phyloP scores from a whole-genome alignment of 129 eudicot species.

The Flaveria robusta region DNA sequence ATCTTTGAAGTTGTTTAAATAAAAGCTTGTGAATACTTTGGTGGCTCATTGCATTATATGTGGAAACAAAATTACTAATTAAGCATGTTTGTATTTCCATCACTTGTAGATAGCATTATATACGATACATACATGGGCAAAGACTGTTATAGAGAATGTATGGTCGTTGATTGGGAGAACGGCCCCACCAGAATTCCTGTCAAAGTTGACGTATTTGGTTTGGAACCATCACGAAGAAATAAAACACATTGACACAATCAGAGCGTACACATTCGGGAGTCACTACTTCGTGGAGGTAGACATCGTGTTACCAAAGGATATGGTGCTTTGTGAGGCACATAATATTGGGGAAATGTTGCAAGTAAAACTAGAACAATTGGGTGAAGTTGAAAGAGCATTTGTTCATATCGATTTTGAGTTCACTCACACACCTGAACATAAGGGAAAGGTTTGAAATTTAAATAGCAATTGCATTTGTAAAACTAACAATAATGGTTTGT shows the following conservation, averaged over 20 bases:
- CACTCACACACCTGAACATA: conserved; percentile 85
- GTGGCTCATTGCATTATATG: too few species aligned
- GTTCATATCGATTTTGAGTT: conserved; percentile 91
- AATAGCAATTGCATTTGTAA: conserved; percentile 1
- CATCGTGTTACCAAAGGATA: conserved; percentile 81
- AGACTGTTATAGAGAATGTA: conserved; percentile 80
- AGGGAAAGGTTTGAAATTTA: conserved; percentile 24
- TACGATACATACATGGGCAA: conserved; percentile 84
- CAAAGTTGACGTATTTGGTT: conserved; percentile 80
- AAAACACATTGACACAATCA: conserved; percentile 79
- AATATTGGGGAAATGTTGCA: conserved; percentile 90
- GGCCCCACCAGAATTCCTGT: conserved; percentile 86
- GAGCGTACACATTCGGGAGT: conserved; percentile 84
- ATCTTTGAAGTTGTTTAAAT: too few species aligned
- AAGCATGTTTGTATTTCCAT: too few species aligned
- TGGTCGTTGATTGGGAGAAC: conserved; percentile 90
- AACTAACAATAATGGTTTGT: not conserved
- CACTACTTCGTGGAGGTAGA: conserved; percentile 94
- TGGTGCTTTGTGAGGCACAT: conserved; percentile 74
- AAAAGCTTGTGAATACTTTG: too few species aligned
- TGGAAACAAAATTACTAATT: too few species aligned
- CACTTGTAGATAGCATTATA: conserved; percentile 74
- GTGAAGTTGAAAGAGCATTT: conserved; percentile 85
- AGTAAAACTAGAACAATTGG: conserved; percentile 80
- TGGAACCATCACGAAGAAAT: conserved; percentile 94